Evolutionary conservation across 495 filamentous ascomycete genomes (phyloP).

Genomic region (Beverwykella pulmonaria): DNA sequence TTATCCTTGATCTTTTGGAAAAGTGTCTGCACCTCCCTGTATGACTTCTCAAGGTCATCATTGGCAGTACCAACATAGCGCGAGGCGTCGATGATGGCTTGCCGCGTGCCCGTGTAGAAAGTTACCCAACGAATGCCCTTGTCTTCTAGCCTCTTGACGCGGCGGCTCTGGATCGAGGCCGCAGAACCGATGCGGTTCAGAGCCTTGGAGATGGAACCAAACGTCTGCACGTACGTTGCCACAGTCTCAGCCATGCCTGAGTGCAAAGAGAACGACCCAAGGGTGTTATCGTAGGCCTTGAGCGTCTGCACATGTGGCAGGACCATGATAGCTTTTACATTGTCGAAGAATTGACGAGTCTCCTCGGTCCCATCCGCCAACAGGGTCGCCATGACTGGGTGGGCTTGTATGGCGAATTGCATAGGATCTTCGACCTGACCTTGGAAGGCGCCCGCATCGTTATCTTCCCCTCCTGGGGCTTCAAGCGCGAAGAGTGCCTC

Average conservation of each 20-base stretch:
- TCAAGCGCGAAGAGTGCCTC: slow-evolving; percentile 14
- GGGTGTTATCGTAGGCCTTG: slow-evolving; percentile 17
- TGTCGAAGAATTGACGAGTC: slow-evolving; percentile 14
- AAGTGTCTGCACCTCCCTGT: slow-evolving; percentile 15
- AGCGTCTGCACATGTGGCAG: slow-evolving; percentile 17
- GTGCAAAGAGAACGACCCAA: slow-evolving; percentile 18
- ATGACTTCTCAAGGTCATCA: slow-evolving; percentile 17
- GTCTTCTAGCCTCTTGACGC: slow-evolving; percentile 15
- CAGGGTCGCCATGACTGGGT: slow-evolving; percentile 14
- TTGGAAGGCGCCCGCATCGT: slow-evolving; percentile 17
- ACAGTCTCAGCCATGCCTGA: slow-evolving; percentile 17
- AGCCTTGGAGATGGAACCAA: slow-evolving; percentile 18
- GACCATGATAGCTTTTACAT: slow-evolving; percentile 18
- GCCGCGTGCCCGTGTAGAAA: slow-evolving; percentile 17
- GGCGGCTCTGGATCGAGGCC: slow-evolving; percentile 15
- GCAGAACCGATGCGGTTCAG: slow-evolving; percentile 13
- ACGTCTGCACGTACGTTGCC: slow-evolving; percentile 16
- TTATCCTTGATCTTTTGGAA: slow-evolving; percentile 17
- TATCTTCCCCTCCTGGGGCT: slow-evolving; percentile 17
- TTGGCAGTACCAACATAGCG: slow-evolving; percentile 16
- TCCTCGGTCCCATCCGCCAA: slow-evolving; percentile 15
- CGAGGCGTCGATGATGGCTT: slow-evolving; percentile 13
- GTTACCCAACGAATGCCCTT: slow-evolving; percentile 14
- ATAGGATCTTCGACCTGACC: slow-evolving; percentile 17
- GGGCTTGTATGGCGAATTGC: slow-evolving; percentile 18